phyloP scores from a whole-genome alignment of 2,329 filamentous ascomycete genomes.

The Monosporascus sp. region DNA sequence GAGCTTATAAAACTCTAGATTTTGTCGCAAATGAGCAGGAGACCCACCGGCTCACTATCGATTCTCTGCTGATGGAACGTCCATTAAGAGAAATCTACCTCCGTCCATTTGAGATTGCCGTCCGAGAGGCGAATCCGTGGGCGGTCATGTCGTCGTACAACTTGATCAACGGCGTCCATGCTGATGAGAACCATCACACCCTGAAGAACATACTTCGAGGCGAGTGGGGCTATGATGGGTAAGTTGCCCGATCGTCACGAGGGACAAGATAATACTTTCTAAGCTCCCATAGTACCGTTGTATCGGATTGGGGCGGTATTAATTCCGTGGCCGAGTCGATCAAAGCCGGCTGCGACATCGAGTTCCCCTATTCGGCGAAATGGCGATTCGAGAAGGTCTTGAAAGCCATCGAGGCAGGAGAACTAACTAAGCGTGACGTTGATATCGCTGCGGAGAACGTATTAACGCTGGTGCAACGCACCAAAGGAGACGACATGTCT shows the following conservation, averaged over 20 bases:
- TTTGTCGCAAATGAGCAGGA: slow-evolving; percentile 73
- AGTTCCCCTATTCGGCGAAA: slow-evolving; percentile 53
- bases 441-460: slow-evolving; percentile 57
- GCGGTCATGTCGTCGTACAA: slow-evolving; percentile 68
- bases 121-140: slow-evolving; percentile 65
- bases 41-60: slow-evolving; percentile 59
- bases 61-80: slow-evolving; percentile 60
- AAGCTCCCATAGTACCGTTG: slow-evolving; percentile 38
- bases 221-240: slow-evolving; percentile 61
- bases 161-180: slow-evolving; percentile 58
- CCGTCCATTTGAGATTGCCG: slow-evolving; percentile 69
- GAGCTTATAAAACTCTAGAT: slow-evolving; percentile 32
- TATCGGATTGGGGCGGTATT: slow-evolving; percentile 55
- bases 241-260: slow-evolving; percentile 12
- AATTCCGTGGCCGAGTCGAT: slow-evolving; percentile 54
- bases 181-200: slow-evolving; percentile 51
- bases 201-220: slow-evolving; percentile 54
- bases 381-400: slow-evolving; percentile 55
- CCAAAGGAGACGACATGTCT: slow-evolving; percentile 55
- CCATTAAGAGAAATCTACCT: slow-evolving; percentile 66
- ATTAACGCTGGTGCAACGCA: slow-evolving; percentile 55
- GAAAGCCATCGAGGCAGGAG: slow-evolving; percentile 44
- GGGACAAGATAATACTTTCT: slow-evolving; percentile 1
- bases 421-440: slow-evolving; percentile 43
- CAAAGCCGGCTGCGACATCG: slow-evolving; percentile 52